Conservation (phyloP, 768 basidiomycete species). For the Pisolithus albus region DNA sequence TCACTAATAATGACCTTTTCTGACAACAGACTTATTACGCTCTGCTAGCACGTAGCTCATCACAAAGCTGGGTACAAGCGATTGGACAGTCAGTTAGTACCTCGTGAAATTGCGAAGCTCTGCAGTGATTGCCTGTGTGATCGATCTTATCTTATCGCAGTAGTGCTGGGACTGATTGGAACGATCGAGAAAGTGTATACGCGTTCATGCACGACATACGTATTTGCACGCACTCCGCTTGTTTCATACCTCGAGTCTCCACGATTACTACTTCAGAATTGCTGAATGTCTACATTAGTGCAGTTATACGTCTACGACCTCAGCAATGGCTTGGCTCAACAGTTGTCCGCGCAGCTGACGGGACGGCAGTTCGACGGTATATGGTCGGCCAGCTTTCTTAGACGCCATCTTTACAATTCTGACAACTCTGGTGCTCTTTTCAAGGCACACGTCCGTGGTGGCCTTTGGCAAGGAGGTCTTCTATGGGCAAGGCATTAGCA, state of each 20-base stretch:
- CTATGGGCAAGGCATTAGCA: constrained; percentile 82
- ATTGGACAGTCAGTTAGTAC: constrained; percentile 23
- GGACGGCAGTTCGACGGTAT: constrained; percentile 91
- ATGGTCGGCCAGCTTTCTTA: constrained; percentile 48
- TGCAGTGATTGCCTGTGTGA: constrained; percentile 10
- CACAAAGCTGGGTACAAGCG: constrained; percentile 55
- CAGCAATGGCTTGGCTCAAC: constrained; percentile 76
- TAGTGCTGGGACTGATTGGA: not conserved
- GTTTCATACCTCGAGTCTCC: not conserved
- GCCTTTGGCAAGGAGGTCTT: constrained; percentile 81
- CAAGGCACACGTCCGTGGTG: constrained; percentile 90
- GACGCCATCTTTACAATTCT: constrained; percentile 1
- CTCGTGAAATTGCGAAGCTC: constrained; percentile 20
- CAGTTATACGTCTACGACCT: constrained; percentile 89
- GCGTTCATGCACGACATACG: constrained; percentile 3
- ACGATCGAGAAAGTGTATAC: constrained; percentile 10
- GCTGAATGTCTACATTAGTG: constrained; percentile 36
- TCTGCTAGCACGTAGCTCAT: constrained; percentile 47
- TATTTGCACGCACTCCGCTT: too few species aligned
- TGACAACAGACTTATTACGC: not conserved
- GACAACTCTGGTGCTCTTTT: constrained; percentile 6
- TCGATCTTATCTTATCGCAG: too few species aligned
- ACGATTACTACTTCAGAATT: not conserved
- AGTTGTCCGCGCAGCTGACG: constrained; percentile 72
- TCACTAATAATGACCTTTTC: too few species aligned